Evolutionary conservation across 2,329 filamentous ascomycete genomes (phyloP).

Genomic region (Xylaria arbuscula): DNA sequence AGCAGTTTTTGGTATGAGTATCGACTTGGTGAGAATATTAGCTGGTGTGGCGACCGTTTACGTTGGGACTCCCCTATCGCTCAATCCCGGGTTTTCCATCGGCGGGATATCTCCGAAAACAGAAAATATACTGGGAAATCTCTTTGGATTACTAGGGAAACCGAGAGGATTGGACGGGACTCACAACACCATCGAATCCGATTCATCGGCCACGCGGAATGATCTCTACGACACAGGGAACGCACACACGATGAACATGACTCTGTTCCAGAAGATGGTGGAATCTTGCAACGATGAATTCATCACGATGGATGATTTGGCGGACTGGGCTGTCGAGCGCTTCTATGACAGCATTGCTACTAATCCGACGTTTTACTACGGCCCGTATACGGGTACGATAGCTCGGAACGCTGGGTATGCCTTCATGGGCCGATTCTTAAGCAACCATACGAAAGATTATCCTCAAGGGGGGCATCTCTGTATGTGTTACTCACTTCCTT

Average conservation of each 20-base stretch:
- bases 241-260: constrained; percentile 62
- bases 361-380: constrained; percentile 67
- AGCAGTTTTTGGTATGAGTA: constrained; percentile 58
- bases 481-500: constrained; percentile 34
- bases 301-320: constrained; percentile 57
- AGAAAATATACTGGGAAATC: constrained; percentile 56
- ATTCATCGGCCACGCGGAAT: constrained; percentile 63
- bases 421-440: constrained; percentile 57
- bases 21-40: constrained; percentile 56
- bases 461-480: constrained; percentile 50
- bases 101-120: constrained; percentile 56
- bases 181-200: constrained; percentile 67
- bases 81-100: constrained; percentile 63
- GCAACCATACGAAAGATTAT: constrained; percentile 57
- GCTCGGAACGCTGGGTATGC: constrained; percentile 64
- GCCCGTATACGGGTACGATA: constrained; percentile 62
- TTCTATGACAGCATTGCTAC: constrained; percentile 60
- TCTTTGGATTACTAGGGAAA: constrained; percentile 57
- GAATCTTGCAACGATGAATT: constrained; percentile 51
- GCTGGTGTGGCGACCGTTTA: constrained; percentile 60
- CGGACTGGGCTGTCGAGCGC: constrained; percentile 56
- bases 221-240: constrained; percentile 65
- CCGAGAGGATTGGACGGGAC: constrained; percentile 62
- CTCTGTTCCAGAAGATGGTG: constrained; percentile 62
- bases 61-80: constrained; percentile 62